Conservation (phyloP, 495 filamentous ascomycete genomes). For the Trichoderma erinaceum region DNA sequence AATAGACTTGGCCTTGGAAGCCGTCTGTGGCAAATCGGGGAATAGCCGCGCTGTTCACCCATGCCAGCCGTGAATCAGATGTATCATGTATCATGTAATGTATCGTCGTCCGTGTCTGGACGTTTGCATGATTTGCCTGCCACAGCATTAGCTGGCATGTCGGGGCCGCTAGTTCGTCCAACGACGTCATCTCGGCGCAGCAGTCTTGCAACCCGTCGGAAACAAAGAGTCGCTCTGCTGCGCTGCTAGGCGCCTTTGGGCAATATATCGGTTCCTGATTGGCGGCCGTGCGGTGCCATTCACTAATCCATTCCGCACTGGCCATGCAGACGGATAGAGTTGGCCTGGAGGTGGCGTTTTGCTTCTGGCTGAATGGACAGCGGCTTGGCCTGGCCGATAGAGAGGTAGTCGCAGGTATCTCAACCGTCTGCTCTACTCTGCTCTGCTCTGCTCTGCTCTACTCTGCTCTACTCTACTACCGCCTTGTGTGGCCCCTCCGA, state of each 20-base stretch:
- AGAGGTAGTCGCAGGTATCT: neutral
- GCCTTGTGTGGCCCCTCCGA: neutral
- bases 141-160: slow-evolving; percentile 8
- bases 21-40: neutral
- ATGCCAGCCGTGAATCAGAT: neutral
- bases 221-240: neutral
- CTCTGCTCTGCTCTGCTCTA: neutral
- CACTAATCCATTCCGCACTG: slow-evolving; percentile 4
- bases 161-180: neutral
- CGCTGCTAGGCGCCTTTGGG: neutral
- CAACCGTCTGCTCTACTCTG: neutral
- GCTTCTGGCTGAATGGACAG: slow-evolving; percentile 2
- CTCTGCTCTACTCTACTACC: too few species aligned
- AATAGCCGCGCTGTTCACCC: neutral
- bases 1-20: neutral
- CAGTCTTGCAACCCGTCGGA: neutral
- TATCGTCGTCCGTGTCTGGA: neutral
- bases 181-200: slow-evolving; percentile 5
- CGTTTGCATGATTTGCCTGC: slow-evolving; percentile 1
- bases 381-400: neutral
- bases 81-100: neutral
- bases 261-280: slow-evolving; percentile 1
- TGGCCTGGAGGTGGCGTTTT: neutral
- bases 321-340: slow-evolving; percentile 13
- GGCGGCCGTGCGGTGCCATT: neutral